Conservation (phyloP, 2,329 filamentous ascomycete species). For the Neoascochyta sp. region DNA sequence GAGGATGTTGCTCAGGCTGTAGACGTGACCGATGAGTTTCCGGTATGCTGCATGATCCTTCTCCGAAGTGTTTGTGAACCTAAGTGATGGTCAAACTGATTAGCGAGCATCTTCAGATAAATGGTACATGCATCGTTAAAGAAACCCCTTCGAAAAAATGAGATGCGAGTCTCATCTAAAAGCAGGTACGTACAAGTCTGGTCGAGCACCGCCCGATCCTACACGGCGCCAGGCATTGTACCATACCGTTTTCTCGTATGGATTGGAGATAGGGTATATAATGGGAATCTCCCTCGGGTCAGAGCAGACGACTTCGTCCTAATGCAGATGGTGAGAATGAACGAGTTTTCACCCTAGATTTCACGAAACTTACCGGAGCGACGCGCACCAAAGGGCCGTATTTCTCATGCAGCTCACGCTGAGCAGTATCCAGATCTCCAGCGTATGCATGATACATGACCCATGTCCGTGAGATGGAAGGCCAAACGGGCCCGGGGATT, state of each 20-base stretch:
- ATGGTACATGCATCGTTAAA: no score
- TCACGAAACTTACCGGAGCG: background rate
- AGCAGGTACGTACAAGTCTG: no score
- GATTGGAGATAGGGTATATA: conserved; percentile 18
- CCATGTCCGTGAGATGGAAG: conserved; percentile 23
- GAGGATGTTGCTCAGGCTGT: conserved; percentile 43
- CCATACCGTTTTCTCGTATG: conserved; percentile 22
- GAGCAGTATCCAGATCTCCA: conserved; percentile 18
- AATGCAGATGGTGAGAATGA: conserved; percentile 45
- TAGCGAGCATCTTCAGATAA: no score
- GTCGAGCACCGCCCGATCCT: conserved; percentile 9
- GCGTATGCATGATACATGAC: conserved; percentile 17
- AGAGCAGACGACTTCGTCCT: conserved; percentile 35
- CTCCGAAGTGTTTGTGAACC: conserved; percentile 12
- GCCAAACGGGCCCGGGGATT: conserved; percentile 21
- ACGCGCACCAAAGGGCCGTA: background rate
- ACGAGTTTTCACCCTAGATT: conserved; percentile 36
- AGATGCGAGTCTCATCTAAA: no score
- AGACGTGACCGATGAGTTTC: conserved; percentile 16
- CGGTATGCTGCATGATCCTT: conserved; percentile 6
- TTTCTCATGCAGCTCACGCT: conserved; percentile 12
- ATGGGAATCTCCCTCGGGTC: conserved; percentile 14
- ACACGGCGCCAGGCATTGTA: conserved; percentile 20
- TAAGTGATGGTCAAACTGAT: conserved; percentile 14
- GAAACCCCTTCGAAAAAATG: no score